Evolutionary conservation across 805 yeast species (phyloP).

Genomic region (Kodamaea lidongshanica): DNA sequence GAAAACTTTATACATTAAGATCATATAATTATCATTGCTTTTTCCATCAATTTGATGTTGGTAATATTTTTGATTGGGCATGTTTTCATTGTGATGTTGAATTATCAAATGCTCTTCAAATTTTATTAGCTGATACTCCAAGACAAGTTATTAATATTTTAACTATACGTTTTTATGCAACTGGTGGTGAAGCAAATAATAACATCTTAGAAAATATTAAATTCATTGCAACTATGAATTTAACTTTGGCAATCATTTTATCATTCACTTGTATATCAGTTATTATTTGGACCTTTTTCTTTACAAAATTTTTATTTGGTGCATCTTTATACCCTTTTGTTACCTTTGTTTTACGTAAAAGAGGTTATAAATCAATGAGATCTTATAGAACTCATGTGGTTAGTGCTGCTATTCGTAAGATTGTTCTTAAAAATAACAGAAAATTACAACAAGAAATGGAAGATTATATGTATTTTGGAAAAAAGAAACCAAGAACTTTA

Average conservation of each 20-base stretch:
- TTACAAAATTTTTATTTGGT: conserved; percentile 51
- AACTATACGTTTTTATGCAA: conserved; percentile 51
- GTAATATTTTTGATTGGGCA: conserved; percentile 57
- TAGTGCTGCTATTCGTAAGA: conserved; percentile 48
- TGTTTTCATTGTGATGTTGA: conserved; percentile 62
- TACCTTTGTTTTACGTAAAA: conserved; percentile 35
- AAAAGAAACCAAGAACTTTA: conserved; percentile 2
- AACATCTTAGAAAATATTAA: conserved; percentile 44
- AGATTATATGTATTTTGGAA: conserved; percentile 2
- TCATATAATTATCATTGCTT: conserved; percentile 66
- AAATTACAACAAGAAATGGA: conserved; percentile 5
- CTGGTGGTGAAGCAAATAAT: conserved; percentile 37
- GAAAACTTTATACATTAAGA: conserved; percentile 48
- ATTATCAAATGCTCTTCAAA: conserved; percentile 52
- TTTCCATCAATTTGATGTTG: conserved; percentile 60
- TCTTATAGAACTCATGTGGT: conserved; percentile 58
- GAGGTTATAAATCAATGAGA: conserved; percentile 42
- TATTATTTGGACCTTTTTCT: conserved; percentile 65
- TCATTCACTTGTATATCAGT: conserved; percentile 74
- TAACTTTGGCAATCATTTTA: conserved; percentile 62
- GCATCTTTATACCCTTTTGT: conserved; percentile 48
- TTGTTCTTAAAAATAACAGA: conserved; percentile 34
- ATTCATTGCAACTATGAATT: conserved; percentile 53
- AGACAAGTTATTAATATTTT: conserved; percentile 79
- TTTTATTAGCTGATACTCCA: conserved; percentile 77